These are phyloP conservation scores for Trametes gibbosa DNA, from an alignment of 768 basidiomycete genomes.

Conservation along the genomic window DNA sequence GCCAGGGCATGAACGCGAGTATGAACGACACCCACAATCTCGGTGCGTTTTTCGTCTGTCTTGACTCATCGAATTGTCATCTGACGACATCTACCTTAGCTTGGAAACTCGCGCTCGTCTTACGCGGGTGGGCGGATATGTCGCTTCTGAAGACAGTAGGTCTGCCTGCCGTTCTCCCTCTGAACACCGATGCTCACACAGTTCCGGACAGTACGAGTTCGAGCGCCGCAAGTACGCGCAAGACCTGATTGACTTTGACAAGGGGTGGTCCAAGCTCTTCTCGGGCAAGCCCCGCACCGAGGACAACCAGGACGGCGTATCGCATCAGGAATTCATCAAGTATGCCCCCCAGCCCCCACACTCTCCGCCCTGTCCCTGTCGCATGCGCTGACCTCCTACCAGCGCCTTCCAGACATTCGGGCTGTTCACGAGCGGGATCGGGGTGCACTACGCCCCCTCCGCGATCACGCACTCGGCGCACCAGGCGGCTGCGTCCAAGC, in stretches of 20 bases:
- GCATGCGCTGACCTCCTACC: neutral
- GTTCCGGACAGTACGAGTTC: conserved; percentile 42
- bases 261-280: conserved; percentile 49
- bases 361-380: neutral
- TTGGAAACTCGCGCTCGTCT: conserved; percentile 54
- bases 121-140: conserved; percentile 45
- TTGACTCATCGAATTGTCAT: no score
- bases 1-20: conserved; percentile 52
- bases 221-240: conserved; percentile 54
- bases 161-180: neutral
- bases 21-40: conserved; percentile 57
- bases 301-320: conserved; percentile 42
- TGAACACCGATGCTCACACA: neutral
- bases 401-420: conserved; percentile 47
- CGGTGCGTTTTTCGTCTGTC: conserved; percentile 19
- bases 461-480: conserved; percentile 32
- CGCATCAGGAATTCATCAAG: conserved; percentile 48
- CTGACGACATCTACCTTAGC: conserved; percentile 23
- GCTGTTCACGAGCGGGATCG: conserved; percentile 45
- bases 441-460: conserved; percentile 49
- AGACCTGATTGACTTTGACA: conserved; percentile 54
- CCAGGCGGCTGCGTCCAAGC: conserved; percentile 37
- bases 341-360: conserved; percentile 20
- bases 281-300: conserved; percentile 48
- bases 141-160: conserved; percentile 46